Evolutionary conservation across 2,329 filamentous ascomycete species (phyloP).

Genomic region (Beauveria sp.): DNA sequence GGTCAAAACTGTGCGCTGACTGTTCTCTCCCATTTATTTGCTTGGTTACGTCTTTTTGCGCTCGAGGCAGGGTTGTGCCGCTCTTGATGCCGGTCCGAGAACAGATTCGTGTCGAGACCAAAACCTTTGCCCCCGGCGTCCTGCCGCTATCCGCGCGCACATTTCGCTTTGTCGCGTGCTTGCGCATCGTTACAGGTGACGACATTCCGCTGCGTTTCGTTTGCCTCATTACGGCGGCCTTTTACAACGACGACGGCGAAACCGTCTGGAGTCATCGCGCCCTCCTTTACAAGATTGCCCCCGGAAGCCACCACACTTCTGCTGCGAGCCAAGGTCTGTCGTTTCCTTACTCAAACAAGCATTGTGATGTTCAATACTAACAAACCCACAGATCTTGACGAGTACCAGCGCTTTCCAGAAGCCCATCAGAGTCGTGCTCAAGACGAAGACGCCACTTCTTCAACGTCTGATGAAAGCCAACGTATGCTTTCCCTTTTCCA

Average conservation of each 20-base stretch:
- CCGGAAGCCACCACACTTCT: conserved; percentile 20
- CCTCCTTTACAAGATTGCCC: conserved; percentile 23
- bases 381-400: neutral
- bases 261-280: conserved; percentile 40
- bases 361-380: neutral
- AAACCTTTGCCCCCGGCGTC: conserved; percentile 15
- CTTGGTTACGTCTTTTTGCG: neutral
- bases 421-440: neutral
- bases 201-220: conserved; percentile 17
- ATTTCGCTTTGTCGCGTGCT: neutral
- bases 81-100: conserved; percentile 18
- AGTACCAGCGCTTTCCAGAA: neutral
- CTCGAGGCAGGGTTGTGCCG: neutral
- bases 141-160: conserved; percentile 34
- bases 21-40: neutral
- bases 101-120: conserved; percentile 18
- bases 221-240: conserved; percentile 39
- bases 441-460: neutral
- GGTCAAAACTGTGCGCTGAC: neutral
- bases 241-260: conserved; percentile 34
- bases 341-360: neutral
- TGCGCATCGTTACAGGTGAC: neutral
- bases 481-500: neutral
- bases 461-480: neutral
- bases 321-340: conserved; percentile 14